Percentiles rank a stretch among this genome's conserved stretches.
These are phyloP conservation scores for Termitomyces sp. DNA, from an alignment of 768 basidiomycete species.

Conservation along the genomic window DNA sequence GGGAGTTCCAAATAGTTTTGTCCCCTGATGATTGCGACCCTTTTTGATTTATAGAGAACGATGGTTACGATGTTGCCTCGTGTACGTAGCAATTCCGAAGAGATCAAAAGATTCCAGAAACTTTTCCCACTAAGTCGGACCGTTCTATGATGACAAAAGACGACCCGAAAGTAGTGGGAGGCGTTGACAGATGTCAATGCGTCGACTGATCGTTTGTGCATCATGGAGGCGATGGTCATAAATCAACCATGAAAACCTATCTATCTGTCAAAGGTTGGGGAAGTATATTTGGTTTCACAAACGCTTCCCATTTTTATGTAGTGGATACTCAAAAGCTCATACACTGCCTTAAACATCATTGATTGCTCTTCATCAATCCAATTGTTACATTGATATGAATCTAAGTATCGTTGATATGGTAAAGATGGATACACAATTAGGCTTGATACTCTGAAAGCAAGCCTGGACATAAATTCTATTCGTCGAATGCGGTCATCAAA, in stretches of 20 bases:
- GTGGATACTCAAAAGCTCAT: not conserved
- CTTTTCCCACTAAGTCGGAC: not conserved
- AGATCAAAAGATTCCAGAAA: not conserved
- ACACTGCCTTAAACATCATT: not conserved
- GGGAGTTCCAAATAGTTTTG: too few species aligned
- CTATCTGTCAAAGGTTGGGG: not conserved
- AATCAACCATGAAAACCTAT: not conserved
- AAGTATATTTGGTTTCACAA: not conserved
- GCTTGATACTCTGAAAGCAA: not conserved
- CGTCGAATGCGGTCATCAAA: not conserved
- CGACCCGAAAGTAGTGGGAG: not conserved
- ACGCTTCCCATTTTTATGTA: not conserved
- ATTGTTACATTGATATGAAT: not conserved
- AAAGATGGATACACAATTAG: not conserved
- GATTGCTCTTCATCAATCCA: not conserved
- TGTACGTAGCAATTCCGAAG: not conserved
- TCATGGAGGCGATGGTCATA: not conserved
- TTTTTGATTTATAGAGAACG: not conserved
- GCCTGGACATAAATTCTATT: not conserved
- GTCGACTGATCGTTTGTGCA: not conserved
- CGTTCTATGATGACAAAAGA: not conserved
- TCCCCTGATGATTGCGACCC: not conserved
- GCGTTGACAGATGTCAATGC: not conserved
- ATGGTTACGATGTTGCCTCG: not conserved
- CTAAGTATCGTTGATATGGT: not conserved